Evolutionary conservation across 192 early-diverging fungal species (phyloP), one percentile per base, ranked within the genome.

Genomic region (Phycomyces nitens): DNA sequence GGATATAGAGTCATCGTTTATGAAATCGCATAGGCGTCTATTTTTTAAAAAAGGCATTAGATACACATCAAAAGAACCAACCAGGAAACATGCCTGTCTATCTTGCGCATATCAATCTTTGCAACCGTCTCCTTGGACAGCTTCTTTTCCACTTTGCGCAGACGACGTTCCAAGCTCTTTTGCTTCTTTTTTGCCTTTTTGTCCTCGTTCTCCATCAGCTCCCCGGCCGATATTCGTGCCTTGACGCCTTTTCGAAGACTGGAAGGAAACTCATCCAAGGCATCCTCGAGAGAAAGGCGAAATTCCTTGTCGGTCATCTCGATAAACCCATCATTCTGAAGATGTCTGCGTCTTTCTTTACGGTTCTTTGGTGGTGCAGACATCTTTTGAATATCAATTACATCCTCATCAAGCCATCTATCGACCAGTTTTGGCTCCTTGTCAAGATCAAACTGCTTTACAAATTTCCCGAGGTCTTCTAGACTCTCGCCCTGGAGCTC

Each of bases 1-100:
- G 18, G 67, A 62, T 34, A 74, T 74, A 2, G 58, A 47, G 15
- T 63, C 62, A 62, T 75, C 73, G 20, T 56, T 27, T 23, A 75
- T 66, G 29, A 75, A 70, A 23, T 56, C 47, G 18, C 43, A 56
- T 10, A 72, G 50, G 23, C 58, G 68, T 18, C 68, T 63, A 38
- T 52, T 24, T 51, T n/a, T 11, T n/a, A 42, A 49, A 27, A 11
- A 12, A 14, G 10, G 15, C 14, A 15, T 49, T 38, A 29, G 44
- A n/a, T 47, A 14, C 18, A 42, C 40, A 56, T 42, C 9, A 21
- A n/a, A n/a, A n/a, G n/a, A n/a, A n/a, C n/a, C n/a, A n/a, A n/a
- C n/a, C n/a, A n/a, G n/a, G n/a, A n/a, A n/a, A 41, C 8, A 16
- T 27, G 58, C 29, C n/a, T 69, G 54, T 29, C 53, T 58, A 27